These are phyloP conservation scores for Mortierella sp. DNA, from an alignment of 371 early-diverging fungal genomes.

Conservation along the genomic window DNA sequence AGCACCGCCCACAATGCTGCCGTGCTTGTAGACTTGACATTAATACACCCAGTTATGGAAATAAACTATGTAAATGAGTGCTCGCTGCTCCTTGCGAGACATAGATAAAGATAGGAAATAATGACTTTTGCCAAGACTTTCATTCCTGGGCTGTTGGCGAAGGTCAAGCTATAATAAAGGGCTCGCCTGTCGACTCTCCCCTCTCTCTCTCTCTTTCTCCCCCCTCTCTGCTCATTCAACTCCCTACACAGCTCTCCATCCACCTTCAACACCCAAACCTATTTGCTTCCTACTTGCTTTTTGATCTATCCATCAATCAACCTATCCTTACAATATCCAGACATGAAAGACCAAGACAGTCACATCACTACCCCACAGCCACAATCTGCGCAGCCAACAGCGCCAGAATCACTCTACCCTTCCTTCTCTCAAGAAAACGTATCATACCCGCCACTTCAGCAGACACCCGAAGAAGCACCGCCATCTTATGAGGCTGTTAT, in stretches of 20 bases:
- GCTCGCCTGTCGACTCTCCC: not conserved
- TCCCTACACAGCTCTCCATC: not conserved
- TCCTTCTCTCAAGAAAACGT: not conserved
- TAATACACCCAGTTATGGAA: no score
- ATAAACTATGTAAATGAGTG: no score
- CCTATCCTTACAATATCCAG: not conserved
- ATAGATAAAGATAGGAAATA: no score
- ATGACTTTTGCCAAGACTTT: conserved; percentile 4
- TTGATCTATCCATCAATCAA: not conserved
- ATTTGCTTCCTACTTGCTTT: no score
- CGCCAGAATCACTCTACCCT: not conserved
- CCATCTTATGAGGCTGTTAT: conserved; percentile 45
- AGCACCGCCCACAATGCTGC: no score
- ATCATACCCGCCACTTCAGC: not conserved
- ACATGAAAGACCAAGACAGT: not conserved
- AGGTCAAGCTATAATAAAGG: no score
- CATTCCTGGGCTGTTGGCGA: not conserved
- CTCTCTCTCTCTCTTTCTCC: not conserved
- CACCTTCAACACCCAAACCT: not conserved
- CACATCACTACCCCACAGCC: not conserved
- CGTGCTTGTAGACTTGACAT: no score
- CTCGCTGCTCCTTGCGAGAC: no score
- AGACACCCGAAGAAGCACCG: conserved; percentile 32
- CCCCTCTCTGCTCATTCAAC: not conserved
- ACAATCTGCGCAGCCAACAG: not conserved